These are phyloP conservation scores for Colletotrichum spinosum DNA, from an alignment of 2,329 filamentous ascomycete species.

Conservation along the genomic window DNA sequence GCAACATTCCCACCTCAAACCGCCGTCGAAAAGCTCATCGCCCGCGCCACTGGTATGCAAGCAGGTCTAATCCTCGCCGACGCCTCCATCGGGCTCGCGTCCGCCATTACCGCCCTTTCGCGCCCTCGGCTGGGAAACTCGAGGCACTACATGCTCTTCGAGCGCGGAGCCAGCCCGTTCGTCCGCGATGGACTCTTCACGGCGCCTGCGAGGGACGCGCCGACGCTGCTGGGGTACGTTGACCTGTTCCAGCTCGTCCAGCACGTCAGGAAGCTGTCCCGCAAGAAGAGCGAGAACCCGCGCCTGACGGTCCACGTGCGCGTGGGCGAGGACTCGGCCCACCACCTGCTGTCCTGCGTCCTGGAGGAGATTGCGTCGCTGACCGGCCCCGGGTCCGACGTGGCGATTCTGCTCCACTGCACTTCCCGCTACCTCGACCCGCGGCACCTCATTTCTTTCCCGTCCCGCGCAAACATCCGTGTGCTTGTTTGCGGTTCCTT, in stretches of 20 bases:
- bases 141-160: conserved; percentile 6
- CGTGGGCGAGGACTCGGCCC: conserved; percentile 11
- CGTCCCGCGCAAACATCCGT: not conserved
- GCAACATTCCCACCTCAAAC: conserved; percentile 36
- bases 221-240: conserved; percentile 9
- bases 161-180: conserved; percentile 21
- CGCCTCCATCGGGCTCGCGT: conserved; percentile 27
- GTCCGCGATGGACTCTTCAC: not conserved
- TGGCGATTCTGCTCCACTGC: conserved; percentile 33
- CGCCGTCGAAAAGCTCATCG: conserved; percentile 23
- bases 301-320: conserved; percentile 13
- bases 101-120: conserved; percentile 29
- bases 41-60: conserved; percentile 16
- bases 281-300: not conserved
- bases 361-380: conserved; percentile 15
- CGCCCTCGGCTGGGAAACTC: not conserved
- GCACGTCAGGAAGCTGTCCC: conserved; percentile 14
- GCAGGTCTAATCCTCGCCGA: conserved; percentile 30
- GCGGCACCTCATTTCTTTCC: conserved; percentile 4
- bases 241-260: conserved; percentile 20
- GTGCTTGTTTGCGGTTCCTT: conserved; percentile 29
- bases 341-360: conserved; percentile 9
- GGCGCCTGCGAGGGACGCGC: conserved; percentile 2
- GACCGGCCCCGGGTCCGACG: conserved; percentile 9
- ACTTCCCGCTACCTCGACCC: conserved; percentile 16